Percentiles rank a stretch among this genome's conserved stretches.
Evolutionary conservation across 1,284 basidiomycete species (phyloP).

Genomic region (Cutaneotrichosporon dermatis): DNA sequence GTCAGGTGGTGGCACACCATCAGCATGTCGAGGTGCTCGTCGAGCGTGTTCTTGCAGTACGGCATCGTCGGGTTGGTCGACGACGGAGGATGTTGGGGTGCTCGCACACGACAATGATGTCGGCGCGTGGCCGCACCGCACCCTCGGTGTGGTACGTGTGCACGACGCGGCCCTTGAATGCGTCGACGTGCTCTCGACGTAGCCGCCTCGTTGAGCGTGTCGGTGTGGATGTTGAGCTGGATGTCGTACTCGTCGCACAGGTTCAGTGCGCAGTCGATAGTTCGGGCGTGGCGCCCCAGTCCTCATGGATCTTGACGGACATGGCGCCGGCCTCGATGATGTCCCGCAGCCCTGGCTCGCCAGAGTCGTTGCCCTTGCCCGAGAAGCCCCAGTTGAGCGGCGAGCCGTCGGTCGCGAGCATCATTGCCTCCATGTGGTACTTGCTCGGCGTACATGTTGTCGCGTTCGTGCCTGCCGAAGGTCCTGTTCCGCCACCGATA

Average conservation of each 20-base stretch:
- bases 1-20: conserved; percentile 92
- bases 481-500: conserved; percentile 91
- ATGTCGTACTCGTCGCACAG: conserved; percentile 92
- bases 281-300: conserved; percentile 94
- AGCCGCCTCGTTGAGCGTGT: conserved; percentile 89
- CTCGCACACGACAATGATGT: conserved; percentile 94
- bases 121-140: conserved; percentile 93
- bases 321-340: conserved; percentile 84
- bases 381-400: conserved; percentile 92
- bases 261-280: conserved; percentile 72
- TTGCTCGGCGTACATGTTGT: conserved; percentile 91
- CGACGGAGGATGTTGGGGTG: conserved; percentile 86
- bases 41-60: conserved; percentile 85
- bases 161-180: conserved; percentile 87
- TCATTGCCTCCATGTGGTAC: conserved; percentile 81
- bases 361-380: conserved; percentile 90
- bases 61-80: conserved; percentile 97
- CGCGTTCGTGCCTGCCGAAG: conserved; percentile 81
- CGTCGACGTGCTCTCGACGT: conserved; percentile 71
- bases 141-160: conserved; percentile 98
- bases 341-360: conserved; percentile 65
- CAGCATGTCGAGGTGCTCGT: conserved; percentile 97
- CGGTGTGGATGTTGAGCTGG: conserved; percentile 96
- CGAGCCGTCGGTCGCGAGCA: conserved; percentile 78
- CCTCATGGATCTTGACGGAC: conserved; percentile 94